A percentile compares a stretch with the other conserved stretches of the same genome.
phyloP scores from a whole-genome alignment of 148 eudicot genomes.

The Vaccinium darrowii region DNA sequence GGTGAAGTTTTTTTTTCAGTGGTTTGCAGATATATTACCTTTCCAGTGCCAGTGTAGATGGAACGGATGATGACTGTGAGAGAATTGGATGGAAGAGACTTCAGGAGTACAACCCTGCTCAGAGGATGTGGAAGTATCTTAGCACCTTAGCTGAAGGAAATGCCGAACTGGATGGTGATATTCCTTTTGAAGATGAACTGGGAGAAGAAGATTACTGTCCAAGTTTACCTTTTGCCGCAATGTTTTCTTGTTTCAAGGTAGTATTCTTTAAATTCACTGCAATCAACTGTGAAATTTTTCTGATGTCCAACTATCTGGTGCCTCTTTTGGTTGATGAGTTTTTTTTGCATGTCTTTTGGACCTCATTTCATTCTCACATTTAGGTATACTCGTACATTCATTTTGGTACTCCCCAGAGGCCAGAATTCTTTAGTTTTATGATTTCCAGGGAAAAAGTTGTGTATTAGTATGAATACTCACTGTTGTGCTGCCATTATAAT shows the following conservation, averaged over 20 bases:
- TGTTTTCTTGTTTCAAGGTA: constrained; percentile 95
- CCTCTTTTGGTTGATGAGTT: not conserved
- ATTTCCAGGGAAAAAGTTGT: not conserved
- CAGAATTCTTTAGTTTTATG: not conserved
- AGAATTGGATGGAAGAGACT: constrained; percentile 83
- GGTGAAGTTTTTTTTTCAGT: constrained; percentile 45
- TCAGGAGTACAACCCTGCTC: constrained; percentile 72
- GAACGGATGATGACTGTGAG: constrained; percentile 75
- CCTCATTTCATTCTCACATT: not conserved
- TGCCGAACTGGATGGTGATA: constrained; percentile 38
- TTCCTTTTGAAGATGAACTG: constrained; percentile 55
- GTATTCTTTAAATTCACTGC: constrained; percentile 8
- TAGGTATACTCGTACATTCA: no score
- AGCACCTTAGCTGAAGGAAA: constrained; percentile 54
- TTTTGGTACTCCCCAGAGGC: not conserved
- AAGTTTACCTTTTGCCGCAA: constrained; percentile 91
- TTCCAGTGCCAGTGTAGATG: constrained; percentile 67
- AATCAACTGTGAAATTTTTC: not conserved
- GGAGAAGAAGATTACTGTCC: constrained; percentile 86
- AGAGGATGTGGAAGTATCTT: constrained; percentile 73
- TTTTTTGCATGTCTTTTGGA: not conserved
- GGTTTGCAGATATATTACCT: constrained; percentile 90
- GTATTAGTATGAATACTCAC: not conserved
- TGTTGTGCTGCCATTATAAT: not conserved
- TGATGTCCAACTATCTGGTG: not conserved